Conservation (phyloP, 352 stramenopile genomes). For the Pythium biforme region DNA sequence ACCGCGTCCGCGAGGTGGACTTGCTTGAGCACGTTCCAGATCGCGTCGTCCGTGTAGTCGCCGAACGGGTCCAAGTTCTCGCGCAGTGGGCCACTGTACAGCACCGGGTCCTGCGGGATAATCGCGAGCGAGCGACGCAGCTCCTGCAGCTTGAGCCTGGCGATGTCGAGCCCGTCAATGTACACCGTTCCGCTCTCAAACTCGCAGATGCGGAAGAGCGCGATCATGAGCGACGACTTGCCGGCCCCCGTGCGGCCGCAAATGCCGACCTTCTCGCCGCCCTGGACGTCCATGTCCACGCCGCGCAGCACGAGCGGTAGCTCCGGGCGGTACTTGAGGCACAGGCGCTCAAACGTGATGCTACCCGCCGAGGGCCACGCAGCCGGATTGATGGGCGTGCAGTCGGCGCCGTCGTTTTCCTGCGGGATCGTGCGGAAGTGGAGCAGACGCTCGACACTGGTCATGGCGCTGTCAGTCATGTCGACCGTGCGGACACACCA, state of each 20-base stretch:
- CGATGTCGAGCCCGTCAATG: slow-evolving; percentile 91
- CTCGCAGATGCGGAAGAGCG: slow-evolving; percentile 85
- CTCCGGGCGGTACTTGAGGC: slow-evolving; percentile 45
- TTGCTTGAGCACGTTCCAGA: slow-evolving; percentile 61
- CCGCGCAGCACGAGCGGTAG: slow-evolving; percentile 33
- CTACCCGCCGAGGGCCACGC: slow-evolving; percentile 27
- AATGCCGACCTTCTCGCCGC: slow-evolving; percentile 49
- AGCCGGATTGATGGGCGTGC: slow-evolving; percentile 82
- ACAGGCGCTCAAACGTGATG: slow-evolving; percentile 41
- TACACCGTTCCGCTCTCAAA: slow-evolving; percentile 63
- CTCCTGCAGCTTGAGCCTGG: slow-evolving; percentile 65
- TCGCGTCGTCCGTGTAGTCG: slow-evolving; percentile 57
- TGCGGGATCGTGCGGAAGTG: slow-evolving; percentile 74
- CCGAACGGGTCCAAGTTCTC: slow-evolving; percentile 91
- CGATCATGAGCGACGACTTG: slow-evolving; percentile 76
- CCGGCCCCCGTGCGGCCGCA: slow-evolving; percentile 43
- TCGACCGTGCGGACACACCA: slow-evolving; percentile 90
- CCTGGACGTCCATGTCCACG: slow-evolving; percentile 35
- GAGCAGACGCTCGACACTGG: slow-evolving; percentile 71
- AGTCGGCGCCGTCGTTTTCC: slow-evolving; percentile 38
- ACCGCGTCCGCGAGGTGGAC: slow-evolving; percentile 76
- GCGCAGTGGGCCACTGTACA: slow-evolving; percentile 88
- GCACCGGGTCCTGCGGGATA: slow-evolving; percentile 89
- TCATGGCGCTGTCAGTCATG: slow-evolving; percentile 89
- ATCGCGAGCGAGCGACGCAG: slow-evolving; percentile 85